Percentiles rank a stretch among this genome's conserved stretches.
These are phyloP conservation scores for Eruca vesicaria DNA, from an alignment of 441 rosid species.

Conservation along the genomic window DNA sequence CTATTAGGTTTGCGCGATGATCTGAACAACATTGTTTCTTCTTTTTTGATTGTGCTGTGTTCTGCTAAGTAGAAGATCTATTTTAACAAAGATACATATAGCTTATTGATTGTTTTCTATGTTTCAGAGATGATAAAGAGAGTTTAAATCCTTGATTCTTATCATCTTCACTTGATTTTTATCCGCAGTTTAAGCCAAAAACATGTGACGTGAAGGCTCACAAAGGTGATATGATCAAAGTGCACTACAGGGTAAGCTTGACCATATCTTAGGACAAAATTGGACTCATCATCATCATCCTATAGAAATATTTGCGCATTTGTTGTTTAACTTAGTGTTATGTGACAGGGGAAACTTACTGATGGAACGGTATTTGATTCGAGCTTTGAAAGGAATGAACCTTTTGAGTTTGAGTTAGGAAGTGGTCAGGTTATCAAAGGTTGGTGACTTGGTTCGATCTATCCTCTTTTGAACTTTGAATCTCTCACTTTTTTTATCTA, in stretches of 20 bases:
- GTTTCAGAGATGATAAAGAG: background rate
- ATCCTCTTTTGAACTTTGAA: background rate
- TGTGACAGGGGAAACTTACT: slow-evolving; percentile 75
- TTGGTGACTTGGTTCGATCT: slow-evolving; percentile 2
- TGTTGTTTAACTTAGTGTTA: background rate
- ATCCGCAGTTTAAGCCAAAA: slow-evolving; percentile 62
- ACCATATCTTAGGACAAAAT: background rate
- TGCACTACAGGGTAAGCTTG: slow-evolving; percentile 78
- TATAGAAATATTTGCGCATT: background rate
- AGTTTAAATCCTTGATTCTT: background rate
- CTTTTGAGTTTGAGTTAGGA: slow-evolving; percentile 85
- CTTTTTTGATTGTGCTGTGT: background rate
- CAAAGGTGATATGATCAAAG: slow-evolving; percentile 83
- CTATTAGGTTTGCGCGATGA: background rate
- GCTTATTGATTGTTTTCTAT: background rate
- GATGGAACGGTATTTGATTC: slow-evolving; percentile 94
- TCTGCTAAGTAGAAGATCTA: background rate
- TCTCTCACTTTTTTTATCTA: background rate
- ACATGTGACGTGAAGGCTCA: slow-evolving; percentile 81
- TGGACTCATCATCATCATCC: background rate
- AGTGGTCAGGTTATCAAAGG: slow-evolving; percentile 93
- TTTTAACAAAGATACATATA: no score
- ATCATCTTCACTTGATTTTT: background rate
- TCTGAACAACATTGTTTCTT: background rate
- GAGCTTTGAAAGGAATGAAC: slow-evolving; percentile 90